phyloP scores from a whole-genome alignment of 23 red algal species.

The Gracilaria vermiculophylla region DNA sequence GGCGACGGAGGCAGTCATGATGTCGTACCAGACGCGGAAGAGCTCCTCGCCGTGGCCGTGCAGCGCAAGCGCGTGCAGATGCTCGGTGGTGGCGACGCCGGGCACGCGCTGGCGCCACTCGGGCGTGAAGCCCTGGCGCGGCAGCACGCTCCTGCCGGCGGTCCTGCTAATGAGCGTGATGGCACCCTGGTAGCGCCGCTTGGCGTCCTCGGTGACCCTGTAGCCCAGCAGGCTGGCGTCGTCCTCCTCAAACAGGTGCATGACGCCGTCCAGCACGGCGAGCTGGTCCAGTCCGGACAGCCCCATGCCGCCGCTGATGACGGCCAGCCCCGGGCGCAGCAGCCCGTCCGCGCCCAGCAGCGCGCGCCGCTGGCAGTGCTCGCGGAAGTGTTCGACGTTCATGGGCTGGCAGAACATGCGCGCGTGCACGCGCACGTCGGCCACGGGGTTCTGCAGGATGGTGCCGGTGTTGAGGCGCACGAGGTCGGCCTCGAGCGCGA shows the following conservation, averaged over 20 bases:
- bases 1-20: slow-evolving; percentile 5
- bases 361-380: background rate
- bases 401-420: slow-evolving; percentile 20
- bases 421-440: background rate
- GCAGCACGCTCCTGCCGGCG: background rate
- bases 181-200: slow-evolving; percentile 1
- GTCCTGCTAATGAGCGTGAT: slow-evolving; percentile 12
- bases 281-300: slow-evolving; percentile 38
- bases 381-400: background rate
- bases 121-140: background rate
- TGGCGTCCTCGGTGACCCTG: background rate
- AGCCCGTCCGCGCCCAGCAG: background rate
- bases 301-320: slow-evolving; percentile 21
- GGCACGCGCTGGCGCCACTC: background rate
- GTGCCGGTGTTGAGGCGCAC: slow-evolving; percentile 30
- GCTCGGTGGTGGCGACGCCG: background rate
- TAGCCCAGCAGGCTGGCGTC: background rate
- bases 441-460: background rate
- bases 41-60: slow-evolving; percentile 8
- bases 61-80: slow-evolving; percentile 26
- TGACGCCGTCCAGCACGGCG: background rate
- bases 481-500: background rate
- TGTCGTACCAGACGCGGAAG: background rate
- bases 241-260: slow-evolving; percentile 39
- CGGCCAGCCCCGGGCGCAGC: background rate